Conservation (phyloP, 345 rosid species). For the Aethionema arabicum region DNA sequence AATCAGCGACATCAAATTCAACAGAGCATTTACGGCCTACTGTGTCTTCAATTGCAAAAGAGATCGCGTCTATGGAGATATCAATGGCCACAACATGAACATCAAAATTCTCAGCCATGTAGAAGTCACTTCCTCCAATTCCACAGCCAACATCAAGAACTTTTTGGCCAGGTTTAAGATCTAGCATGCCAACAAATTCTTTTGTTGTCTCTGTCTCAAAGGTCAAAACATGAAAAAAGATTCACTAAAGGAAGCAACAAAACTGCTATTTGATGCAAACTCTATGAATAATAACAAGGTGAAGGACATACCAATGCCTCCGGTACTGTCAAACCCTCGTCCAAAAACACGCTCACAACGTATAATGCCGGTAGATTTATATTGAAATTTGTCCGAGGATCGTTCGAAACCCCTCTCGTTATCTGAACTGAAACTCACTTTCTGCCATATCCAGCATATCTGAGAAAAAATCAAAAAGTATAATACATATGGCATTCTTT, state of each 20-base stretch:
- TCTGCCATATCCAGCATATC: conserved; percentile 98
- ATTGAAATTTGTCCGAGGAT: conserved; percentile 92
- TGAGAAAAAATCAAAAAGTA: conserved; percentile 38
- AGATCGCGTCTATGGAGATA: conserved; percentile 88
- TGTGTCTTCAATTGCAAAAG: conserved; percentile 92
- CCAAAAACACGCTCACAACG: conserved; percentile 97
- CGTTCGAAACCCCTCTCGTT: conserved; percentile 90
- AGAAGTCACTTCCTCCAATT: conserved; percentile 98
- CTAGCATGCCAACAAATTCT: conserved; percentile 84
- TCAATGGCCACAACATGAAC: conserved; percentile 93
- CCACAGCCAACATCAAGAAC: conserved; percentile 99
- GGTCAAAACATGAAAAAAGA: conserved; percentile 14
- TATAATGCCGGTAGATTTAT: conserved; percentile 71
- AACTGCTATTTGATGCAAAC: conserved; percentile 3
- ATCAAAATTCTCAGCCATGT: conserved; percentile 90
- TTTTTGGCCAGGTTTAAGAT: conserved; percentile 89
- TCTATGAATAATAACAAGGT: neutral
- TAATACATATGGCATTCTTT: no score
- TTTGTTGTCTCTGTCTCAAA: conserved; percentile 80
- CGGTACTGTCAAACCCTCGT: conserved; percentile 90
- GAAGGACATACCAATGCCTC: conserved; percentile 72
- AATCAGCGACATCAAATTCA: conserved; percentile 96
- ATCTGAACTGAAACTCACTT: conserved; percentile 51
- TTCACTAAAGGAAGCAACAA: neutral
- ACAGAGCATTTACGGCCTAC: conserved; percentile 82